These are phyloP conservation scores for Pseudogymnoascus sp. DNA, from an alignment of 2,329 filamentous ascomycete genomes.

Conservation along the genomic window DNA sequence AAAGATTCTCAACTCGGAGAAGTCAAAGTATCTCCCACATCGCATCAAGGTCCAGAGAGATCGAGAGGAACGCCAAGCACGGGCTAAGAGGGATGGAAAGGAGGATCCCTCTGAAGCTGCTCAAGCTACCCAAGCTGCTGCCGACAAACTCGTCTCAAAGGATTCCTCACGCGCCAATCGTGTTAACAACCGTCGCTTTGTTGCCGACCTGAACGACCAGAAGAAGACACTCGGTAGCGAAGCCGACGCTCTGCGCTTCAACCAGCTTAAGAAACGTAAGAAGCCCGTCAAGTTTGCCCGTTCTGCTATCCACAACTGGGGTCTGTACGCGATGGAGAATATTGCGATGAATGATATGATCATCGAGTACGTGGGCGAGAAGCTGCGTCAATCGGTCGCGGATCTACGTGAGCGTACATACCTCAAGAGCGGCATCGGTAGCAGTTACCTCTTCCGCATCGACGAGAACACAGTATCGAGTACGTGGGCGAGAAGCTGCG, in stretches of 20 bases:
- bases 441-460: slow-evolving; percentile 95
- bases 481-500: slow-evolving; percentile 97
- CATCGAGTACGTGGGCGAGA: slow-evolving; percentile 97
- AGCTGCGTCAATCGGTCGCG: slow-evolving; percentile 94
- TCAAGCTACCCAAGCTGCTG: slow-evolving; percentile 63
- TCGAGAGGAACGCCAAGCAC: slow-evolving; percentile 82
- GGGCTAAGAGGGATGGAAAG: slow-evolving; percentile 52
- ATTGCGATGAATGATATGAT: slow-evolving; percentile 99
- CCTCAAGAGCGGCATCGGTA: slow-evolving; percentile 91
- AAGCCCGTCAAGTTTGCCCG: slow-evolving; percentile 97
- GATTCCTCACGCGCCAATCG: slow-evolving; percentile 89
- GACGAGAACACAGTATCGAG: too few species aligned
- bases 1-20: slow-evolving; percentile 94
- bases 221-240: slow-evolving; percentile 78
- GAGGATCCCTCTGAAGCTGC: slow-evolving; percentile 49
- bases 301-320: slow-evolving; percentile 98
- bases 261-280: slow-evolving; percentile 98
- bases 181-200: slow-evolving; percentile 87
- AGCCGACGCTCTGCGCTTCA: slow-evolving; percentile 90
- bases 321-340: slow-evolving; percentile 93
- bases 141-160: slow-evolving; percentile 74
- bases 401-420: slow-evolving; percentile 90
- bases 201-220: slow-evolving; percentile 91
- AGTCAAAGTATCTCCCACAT: slow-evolving; percentile 95
- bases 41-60: slow-evolving; percentile 92